Conservation (phyloP, 495 filamentous ascomycete genomes). For the Amorphotheca resinae region DNA sequence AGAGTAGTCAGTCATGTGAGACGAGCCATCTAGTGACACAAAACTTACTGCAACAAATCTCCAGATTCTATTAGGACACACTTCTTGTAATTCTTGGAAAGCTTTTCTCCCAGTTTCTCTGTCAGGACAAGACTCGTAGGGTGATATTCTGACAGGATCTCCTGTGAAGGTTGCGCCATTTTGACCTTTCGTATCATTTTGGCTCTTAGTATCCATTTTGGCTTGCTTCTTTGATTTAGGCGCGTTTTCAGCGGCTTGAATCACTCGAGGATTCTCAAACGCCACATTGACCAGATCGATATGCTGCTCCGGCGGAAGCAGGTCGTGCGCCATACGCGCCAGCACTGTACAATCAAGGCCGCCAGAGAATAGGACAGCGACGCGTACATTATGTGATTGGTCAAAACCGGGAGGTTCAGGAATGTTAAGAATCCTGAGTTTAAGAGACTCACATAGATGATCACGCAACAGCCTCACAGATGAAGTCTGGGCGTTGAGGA, state of each 20-base stretch:
- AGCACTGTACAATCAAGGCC: conserved; percentile 88
- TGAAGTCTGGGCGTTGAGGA: conserved; percentile 34
- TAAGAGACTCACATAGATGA: conserved; percentile 51
- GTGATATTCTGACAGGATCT: conserved; percentile 7
- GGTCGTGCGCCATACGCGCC: conserved; percentile 70
- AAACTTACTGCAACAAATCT: conserved; percentile 56
- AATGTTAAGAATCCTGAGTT: conserved; percentile 53
- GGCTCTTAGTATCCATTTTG: neutral
- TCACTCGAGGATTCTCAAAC: conserved; percentile 82
- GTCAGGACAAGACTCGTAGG: conserved; percentile 81
- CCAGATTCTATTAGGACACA: conserved; percentile 66
- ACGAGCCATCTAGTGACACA: neutral
- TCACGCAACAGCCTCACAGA: conserved; percentile 44
- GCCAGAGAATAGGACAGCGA: conserved; percentile 87
- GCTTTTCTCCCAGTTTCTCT: conserved; percentile 72
- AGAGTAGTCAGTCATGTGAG: neutral
- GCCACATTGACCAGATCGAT: conserved; percentile 93
- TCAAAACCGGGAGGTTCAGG: conserved; percentile 38
- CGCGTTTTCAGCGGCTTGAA: conserved; percentile 29
- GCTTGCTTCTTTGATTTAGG: conserved; percentile 12
- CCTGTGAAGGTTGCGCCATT: neutral
- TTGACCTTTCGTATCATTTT: no score
- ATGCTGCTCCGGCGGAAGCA: conserved; percentile 49
- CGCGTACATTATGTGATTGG: conserved; percentile 29
- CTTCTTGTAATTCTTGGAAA: conserved; percentile 52